Evolutionary conservation across 345 rosid species (phyloP).

Genomic region (Hibiscus tridactylites): DNA sequence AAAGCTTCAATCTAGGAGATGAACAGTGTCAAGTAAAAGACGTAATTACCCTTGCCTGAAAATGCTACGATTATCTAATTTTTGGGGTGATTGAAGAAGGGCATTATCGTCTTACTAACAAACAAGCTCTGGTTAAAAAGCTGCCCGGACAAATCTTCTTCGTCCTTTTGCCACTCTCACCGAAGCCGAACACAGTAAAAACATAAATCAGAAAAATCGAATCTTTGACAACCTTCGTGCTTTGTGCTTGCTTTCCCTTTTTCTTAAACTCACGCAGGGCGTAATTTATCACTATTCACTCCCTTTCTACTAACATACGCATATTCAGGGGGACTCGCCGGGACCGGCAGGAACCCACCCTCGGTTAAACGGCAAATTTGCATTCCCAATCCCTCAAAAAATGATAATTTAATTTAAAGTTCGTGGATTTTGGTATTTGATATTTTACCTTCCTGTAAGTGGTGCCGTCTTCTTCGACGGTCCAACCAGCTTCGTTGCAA

Average conservation of each 20-base stretch:
- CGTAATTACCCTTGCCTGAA: conserved; percentile 8
- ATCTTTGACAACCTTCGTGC: conserved; percentile 25
- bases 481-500: conserved; percentile 95
- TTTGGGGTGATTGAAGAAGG: neutral
- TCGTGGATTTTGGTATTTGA: neutral
- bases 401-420: too few species aligned
- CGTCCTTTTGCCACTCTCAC: conserved; percentile 9
- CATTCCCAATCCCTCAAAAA: too few species aligned
- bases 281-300: neutral
- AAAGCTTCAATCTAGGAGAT: conserved; percentile 11
- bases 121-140: neutral
- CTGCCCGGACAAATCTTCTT: conserved; percentile 7
- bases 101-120: conserved; percentile 10
- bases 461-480: conserved; percentile 93
- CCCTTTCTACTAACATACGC: neutral
- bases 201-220: neutral
- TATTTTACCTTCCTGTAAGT: conserved; percentile 74
- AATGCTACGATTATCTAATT: neutral
- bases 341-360: too few species aligned
- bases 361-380: too few species aligned
- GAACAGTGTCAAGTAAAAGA: neutral
- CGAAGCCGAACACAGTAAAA: conserved; percentile 12
- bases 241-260: conserved; percentile 13
- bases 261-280: neutral
- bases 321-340: neutral